Percentiles rank a stretch among this genome's conserved stretches.
Evolutionary conservation across 768 basidiomycete genomes (phyloP).

Genomic region (Podaxis rugospora): DNA sequence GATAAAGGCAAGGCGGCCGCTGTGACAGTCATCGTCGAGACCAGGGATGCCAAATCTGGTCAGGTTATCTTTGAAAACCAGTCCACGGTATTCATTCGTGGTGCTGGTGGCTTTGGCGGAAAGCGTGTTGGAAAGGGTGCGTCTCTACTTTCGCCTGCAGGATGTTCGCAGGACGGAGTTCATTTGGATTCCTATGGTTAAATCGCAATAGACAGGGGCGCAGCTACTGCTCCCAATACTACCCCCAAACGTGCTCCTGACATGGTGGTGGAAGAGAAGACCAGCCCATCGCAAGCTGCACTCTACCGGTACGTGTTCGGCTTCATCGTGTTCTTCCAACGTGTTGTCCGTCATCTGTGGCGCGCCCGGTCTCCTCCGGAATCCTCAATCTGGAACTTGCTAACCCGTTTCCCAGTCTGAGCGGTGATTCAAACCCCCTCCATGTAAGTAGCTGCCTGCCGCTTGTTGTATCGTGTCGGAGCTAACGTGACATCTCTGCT

Average conservation of each 20-base stretch:
- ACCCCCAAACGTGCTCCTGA: slow-evolving; percentile 85
- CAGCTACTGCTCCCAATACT: slow-evolving; percentile 77
- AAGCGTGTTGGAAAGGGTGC: slow-evolving; percentile 77
- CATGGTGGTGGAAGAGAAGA: slow-evolving; percentile 85
- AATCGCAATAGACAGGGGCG: slow-evolving; percentile 67
- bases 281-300: slow-evolving; percentile 76
- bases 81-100: slow-evolving; percentile 87
- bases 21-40: slow-evolving; percentile 74
- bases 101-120: slow-evolving; percentile 94
- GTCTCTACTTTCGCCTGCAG: slow-evolving; percentile 2
- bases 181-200: not conserved
- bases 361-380: not conserved
- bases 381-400: not conserved
- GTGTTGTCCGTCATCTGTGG: not conserved
- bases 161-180: not conserved
- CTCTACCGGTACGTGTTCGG: slow-evolving; percentile 68
- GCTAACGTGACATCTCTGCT: not conserved
- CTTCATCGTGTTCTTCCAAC: not conserved
- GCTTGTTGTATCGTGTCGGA: not conserved
- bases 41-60: slow-evolving; percentile 75
- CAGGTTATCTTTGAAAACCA: slow-evolving; percentile 89
- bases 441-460: slow-evolving; percentile 48
- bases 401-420: slow-evolving; percentile 48
- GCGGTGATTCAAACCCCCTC: slow-evolving; percentile 89
- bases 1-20: slow-evolving; percentile 95